Evolutionary conservation across 2,329 filamentous ascomycete genomes (phyloP), one percentile per base, ranked within the genome.

Genomic region (Talaromyces sp.): DNA sequence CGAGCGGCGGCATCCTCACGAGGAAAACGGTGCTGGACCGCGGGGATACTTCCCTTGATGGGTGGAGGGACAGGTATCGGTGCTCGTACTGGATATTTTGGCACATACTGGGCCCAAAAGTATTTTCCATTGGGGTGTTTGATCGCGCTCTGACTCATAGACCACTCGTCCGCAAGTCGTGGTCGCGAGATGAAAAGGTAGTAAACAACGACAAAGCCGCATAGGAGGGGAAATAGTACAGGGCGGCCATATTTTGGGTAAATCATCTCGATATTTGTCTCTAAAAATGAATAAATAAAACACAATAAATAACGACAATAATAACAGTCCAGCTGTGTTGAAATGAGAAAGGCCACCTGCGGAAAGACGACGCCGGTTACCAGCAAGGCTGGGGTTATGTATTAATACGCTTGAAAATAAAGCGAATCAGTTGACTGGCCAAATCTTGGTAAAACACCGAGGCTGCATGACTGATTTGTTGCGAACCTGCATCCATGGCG

Each of bases 1-100:
- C 47, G 60, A 17, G 30, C 33, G 17, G 55, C 51, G 11, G 30
- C n/a, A 8, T 19, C 22, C 10, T 62, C 60, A 6, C 11, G 19
- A 7, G 56, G 27, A 19, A 62, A 62, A 30, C 30, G n/a, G 33
- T 62, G 36, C 52, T 62, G 60, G 44, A 60, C 49, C 2, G 19
- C 15, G 13, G 58, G 58, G 15, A 60, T 60, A 11, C 58, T 60
- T 4, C 49, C 13, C 2, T 27, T 39, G 9, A 49, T 11, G 15
- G 39, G 13, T 30, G 52, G 19, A 32, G 58, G 52, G 19, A 60
- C n/a, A 17, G 52, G 7, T 33, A 28, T 25, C 13, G 52, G 11
- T 10, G 9, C 27, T 32, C 55, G 28, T 4, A 60, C 58, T 25
- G 58, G 52, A 25, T 55, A 60, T 55, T 53, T 52, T 19, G 49